Evolutionary conservation across 1,284 basidiomycete species (phyloP).

Genomic region (Polyporus tsugae): DNA sequence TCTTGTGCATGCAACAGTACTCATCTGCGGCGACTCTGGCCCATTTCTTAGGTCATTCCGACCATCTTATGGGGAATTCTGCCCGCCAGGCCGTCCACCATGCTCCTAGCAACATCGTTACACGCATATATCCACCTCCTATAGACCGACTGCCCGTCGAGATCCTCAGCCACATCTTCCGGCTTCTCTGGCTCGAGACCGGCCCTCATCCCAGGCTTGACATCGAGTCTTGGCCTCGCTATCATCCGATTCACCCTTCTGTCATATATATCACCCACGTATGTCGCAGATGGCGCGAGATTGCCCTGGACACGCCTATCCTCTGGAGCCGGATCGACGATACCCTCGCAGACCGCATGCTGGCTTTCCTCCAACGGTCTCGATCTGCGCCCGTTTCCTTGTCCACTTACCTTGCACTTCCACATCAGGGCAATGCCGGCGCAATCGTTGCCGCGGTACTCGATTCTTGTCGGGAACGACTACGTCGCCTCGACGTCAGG

Average conservation of each 20-base stretch:
- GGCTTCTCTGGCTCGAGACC: slow-evolving; percentile 15
- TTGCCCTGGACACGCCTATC: slow-evolving; percentile 20
- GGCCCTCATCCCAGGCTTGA: slow-evolving; percentile 20
- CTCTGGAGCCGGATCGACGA: slow-evolving; percentile 24
- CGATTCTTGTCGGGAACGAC: slow-evolving; percentile 7
- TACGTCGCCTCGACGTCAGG: slow-evolving; percentile 21
- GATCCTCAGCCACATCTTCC: slow-evolving; percentile 22
- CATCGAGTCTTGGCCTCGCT: slow-evolving; percentile 25
- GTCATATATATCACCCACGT: slow-evolving; percentile 22
- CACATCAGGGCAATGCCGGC: slow-evolving; percentile 6
- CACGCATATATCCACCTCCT: slow-evolving; percentile 4
- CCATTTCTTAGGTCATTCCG: slow-evolving; percentile 3
- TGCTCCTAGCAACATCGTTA: not conserved
- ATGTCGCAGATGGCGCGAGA: slow-evolving; percentile 22
- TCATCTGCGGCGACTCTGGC: not conserved
- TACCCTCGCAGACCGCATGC: slow-evolving; percentile 7
- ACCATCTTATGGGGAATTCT: slow-evolving; percentile 4
- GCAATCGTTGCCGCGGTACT: slow-evolving; percentile 5
- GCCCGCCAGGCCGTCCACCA: not conserved
- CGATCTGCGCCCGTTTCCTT: slow-evolving; percentile 15
- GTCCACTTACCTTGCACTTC: slow-evolving; percentile 16
- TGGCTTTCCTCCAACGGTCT: slow-evolving; percentile 19
- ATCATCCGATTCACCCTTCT: slow-evolving; percentile 10
- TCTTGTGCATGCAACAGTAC: not conserved
- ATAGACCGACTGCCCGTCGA: slow-evolving; percentile 17